These are phyloP conservation scores for Schizophyllum amplum DNA, from an alignment of 1,284 basidiomycete species.

Conservation along the genomic window DNA sequence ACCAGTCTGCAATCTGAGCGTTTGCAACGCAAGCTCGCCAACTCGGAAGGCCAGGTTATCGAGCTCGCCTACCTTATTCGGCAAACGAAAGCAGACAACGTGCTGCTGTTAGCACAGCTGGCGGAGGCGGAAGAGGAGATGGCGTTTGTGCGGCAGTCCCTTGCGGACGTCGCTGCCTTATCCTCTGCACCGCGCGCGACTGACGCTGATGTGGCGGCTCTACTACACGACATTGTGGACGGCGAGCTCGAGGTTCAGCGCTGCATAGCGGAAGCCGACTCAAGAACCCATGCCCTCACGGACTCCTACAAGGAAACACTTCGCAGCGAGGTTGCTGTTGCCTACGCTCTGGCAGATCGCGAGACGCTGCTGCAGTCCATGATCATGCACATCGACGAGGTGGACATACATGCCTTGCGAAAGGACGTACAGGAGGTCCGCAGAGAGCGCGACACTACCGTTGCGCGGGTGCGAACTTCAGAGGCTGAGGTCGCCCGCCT, in stretches of 20 bases:
- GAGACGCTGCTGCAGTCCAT: neutral
- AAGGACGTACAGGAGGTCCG: neutral
- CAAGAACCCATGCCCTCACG: conserved; percentile 9
- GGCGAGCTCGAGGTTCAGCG: conserved; percentile 11
- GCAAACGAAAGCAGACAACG: conserved; percentile 44
- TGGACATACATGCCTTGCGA: neutral
- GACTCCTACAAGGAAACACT: neutral
- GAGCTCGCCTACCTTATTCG: conserved; percentile 59
- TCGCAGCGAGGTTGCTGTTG: neutral
- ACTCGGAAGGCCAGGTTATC: conserved; percentile 56
- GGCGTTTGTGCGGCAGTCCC: conserved; percentile 21
- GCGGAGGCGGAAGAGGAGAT: conserved; percentile 34
- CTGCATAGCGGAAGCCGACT: conserved; percentile 9
- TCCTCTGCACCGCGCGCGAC: conserved; percentile 1
- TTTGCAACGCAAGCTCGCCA: conserved; percentile 58
- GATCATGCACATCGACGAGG: neutral
- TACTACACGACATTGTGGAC: conserved; percentile 5
- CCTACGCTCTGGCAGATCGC: neutral
- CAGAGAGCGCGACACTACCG: neutral
- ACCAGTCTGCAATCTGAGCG: conserved; percentile 18
- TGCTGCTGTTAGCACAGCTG: conserved; percentile 33
- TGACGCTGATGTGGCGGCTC: conserved; percentile 2
- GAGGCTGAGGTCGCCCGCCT: neutral
- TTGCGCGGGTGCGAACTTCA: neutral
- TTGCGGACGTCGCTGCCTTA: conserved; percentile 12